Percentiles rank a stretch among this genome's conserved stretches.
phyloP scores from a whole-genome alignment of 1,284 basidiomycete species.

The Heterobasidion irregulare region DNA sequence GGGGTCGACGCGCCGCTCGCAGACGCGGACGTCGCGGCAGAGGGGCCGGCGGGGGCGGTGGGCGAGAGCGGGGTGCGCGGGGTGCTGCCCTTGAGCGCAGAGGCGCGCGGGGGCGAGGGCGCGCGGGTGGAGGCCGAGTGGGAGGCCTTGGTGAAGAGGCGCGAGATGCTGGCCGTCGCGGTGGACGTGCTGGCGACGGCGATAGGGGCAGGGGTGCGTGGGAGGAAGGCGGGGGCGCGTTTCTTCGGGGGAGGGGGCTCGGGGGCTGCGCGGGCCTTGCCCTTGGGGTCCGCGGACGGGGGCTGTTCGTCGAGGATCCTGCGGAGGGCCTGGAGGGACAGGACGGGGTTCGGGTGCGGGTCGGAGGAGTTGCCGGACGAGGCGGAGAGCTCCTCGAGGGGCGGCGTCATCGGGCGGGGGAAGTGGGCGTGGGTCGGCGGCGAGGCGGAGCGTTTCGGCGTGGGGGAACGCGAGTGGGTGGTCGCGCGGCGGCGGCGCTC shows the following conservation, averaged over 20 bases:
- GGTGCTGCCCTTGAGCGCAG: constrained; percentile 37
- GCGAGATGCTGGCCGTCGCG: constrained; percentile 66
- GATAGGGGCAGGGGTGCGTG: constrained; percentile 39
- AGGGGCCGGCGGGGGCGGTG: constrained; percentile 1
- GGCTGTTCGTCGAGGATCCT: constrained; percentile 60
- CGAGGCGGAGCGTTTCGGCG: constrained; percentile 19
- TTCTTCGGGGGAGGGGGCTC: constrained; percentile 20
- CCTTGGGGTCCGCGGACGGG: constrained; percentile 13
- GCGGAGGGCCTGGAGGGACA: constrained; percentile 53
- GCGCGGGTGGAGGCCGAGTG: constrained; percentile 52
- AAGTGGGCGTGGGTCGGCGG: constrained; percentile 10
- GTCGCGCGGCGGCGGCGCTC: constrained; percentile 7
- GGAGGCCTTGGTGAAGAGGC: constrained; percentile 61
- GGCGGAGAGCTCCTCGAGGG: constrained; percentile 42
- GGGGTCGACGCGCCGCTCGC: constrained; percentile 48
- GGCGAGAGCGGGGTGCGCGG: constrained; percentile 16
- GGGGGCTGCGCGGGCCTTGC: constrained; percentile 10
- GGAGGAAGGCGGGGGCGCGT: constrained; percentile 22
- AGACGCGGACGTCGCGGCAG: constrained; percentile 13
- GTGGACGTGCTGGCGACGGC: constrained; percentile 52
- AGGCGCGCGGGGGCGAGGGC: constrained; percentile 42
- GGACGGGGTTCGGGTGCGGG: constrained; percentile 30
- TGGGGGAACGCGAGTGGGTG: constrained; percentile 24
- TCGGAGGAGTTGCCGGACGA: constrained; percentile 35
- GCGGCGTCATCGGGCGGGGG: constrained; percentile 39